phyloP scores from a whole-genome alignment of 1,139 yeast species.

The Blastobotrys arbuscula region DNA sequence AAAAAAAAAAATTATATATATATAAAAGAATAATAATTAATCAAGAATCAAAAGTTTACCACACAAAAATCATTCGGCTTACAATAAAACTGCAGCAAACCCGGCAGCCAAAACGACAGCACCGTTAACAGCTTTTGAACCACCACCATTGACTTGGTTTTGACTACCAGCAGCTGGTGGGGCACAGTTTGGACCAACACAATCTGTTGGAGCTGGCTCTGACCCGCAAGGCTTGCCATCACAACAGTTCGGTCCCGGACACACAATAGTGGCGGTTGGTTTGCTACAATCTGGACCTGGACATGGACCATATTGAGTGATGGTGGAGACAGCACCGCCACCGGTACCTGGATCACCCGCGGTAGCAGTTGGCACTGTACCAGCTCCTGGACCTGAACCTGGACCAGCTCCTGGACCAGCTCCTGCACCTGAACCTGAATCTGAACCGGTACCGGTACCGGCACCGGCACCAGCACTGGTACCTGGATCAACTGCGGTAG shows the following conservation, averaged over 20 bases:
- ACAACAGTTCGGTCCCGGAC: neutral
- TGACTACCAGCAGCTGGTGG: neutral
- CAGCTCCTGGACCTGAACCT: neutral
- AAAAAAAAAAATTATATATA: neutral
- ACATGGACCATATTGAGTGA: neutral
- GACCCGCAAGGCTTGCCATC: neutral
- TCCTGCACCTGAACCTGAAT: constrained; percentile 1
- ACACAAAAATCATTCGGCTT: no score
- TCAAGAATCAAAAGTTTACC: constrained; percentile 1
- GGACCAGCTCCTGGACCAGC: neutral
- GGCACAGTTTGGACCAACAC: neutral
- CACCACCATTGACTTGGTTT: constrained; percentile 6
- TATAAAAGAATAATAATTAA: neutral
- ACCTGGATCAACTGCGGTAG: neutral
- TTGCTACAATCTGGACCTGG: constrained; percentile 3
- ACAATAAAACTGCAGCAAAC: constrained; percentile 10
- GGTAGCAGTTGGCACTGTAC: neutral
- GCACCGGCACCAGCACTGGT: neutral
- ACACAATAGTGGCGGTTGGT: neutral
- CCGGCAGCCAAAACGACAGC: constrained; percentile 8
- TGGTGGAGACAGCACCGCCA: neutral
- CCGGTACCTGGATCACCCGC: neutral
- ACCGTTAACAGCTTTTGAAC: neutral
- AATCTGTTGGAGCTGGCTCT: neutral
- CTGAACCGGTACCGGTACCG: no score